phyloP scores from a whole-genome alignment of 345 rosid genomes.

The Leavenworthia alabamica region DNA sequence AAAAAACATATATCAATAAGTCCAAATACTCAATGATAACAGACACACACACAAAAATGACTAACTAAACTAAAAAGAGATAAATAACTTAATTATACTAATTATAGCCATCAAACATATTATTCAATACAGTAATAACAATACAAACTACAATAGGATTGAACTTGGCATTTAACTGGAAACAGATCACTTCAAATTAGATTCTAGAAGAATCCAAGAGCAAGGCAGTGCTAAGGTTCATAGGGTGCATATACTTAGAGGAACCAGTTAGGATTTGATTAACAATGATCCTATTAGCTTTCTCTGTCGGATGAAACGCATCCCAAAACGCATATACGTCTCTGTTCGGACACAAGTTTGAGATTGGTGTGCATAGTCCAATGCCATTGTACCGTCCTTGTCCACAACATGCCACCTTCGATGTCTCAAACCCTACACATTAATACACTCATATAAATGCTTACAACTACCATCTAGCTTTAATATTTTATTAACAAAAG shows the following conservation, averaged over 20 bases:
- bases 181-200: conserved; percentile 9
- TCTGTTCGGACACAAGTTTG: conserved; percentile 63
- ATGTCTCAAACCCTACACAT: conserved; percentile 55
- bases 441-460: not conserved
- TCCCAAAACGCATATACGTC: conserved; percentile 63
- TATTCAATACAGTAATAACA: not conserved
- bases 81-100: not conserved
- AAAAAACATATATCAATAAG: not conserved
- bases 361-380: conserved; percentile 57
- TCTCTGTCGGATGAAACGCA: conserved; percentile 72
- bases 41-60: not conserved
- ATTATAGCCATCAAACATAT: conserved; percentile 10
- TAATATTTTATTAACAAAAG: not conserved
- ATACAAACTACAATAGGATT: conserved; percentile 5
- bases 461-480: not conserved
- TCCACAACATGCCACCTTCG: conserved; percentile 66
- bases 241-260: conserved; percentile 53
- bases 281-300: conserved; percentile 53
- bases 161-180: not conserved
- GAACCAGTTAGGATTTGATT: conserved; percentile 41
- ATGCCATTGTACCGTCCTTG: conserved; percentile 72
- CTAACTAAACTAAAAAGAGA: conserved; percentile 10
- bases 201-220: conserved; percentile 41
- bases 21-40: conserved; percentile 17
- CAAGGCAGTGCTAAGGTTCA: conserved; percentile 60